Conservation (phyloP, 2,329 filamentous ascomycete species). For the Paraphaeosphaeria minitans region DNA sequence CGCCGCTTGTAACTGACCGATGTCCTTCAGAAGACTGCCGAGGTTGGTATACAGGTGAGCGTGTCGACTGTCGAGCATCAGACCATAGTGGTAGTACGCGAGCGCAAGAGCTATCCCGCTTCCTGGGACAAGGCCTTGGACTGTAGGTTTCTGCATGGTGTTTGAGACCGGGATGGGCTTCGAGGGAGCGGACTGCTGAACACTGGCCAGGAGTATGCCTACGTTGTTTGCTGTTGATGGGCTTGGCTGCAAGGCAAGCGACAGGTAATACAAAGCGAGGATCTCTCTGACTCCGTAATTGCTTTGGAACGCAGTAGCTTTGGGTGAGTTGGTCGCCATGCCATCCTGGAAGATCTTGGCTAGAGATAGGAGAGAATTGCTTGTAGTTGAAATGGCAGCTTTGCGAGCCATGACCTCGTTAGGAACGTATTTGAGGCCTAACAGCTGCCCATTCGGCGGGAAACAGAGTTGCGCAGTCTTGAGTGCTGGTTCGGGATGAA, state of each 20-base stretch:
- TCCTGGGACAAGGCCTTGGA: slow-evolving; percentile 81
- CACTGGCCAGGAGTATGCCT: slow-evolving; percentile 91
- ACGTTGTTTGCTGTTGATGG: slow-evolving; percentile 98
- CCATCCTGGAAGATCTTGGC: slow-evolving; percentile 98
- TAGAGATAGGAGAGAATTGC: slow-evolving; percentile 90
- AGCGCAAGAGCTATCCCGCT: slow-evolving; percentile 88
- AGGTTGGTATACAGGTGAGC: slow-evolving; percentile 97
- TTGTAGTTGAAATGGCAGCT: slow-evolving; percentile 88
- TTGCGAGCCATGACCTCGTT: slow-evolving; percentile 72
- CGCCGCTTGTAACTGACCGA: slow-evolving; percentile 87
- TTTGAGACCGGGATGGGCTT: slow-evolving; percentile 50
- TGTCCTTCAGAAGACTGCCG: slow-evolving; percentile 92
- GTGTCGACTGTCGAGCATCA: slow-evolving; percentile 83
- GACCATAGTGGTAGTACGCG: slow-evolving; percentile 93
- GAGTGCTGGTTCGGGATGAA: slow-evolving; percentile 82
- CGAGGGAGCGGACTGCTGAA: slow-evolving; percentile 70
- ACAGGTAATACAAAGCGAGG: slow-evolving; percentile 91
- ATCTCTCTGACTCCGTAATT: slow-evolving; percentile 87
- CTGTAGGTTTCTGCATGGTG: slow-evolving; percentile 47
- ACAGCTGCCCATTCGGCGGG: slow-evolving; percentile 72
- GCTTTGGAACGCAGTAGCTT: slow-evolving; percentile 60
- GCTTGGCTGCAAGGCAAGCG: slow-evolving; percentile 89
- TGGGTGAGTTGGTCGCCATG: slow-evolving; percentile 74
- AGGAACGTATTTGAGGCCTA: slow-evolving; percentile 73
- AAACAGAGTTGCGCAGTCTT: slow-evolving; percentile 86